Base-by-base conservation (phyloP, 306 rosid species). In the Lathyrus tuberosus region DNA sequence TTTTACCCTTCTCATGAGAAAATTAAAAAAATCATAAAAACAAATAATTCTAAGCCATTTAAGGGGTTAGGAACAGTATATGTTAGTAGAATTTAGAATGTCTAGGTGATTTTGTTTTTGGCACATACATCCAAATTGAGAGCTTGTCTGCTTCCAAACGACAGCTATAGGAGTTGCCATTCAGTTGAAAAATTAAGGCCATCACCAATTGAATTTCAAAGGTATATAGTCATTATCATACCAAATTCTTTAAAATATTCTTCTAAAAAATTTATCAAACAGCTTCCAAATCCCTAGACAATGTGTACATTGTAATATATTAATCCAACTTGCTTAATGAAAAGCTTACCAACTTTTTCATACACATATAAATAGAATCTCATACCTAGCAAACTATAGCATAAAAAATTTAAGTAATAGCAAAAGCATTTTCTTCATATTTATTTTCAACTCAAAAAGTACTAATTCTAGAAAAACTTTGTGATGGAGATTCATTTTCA, bases 401-500 rank as follows among this genome's bases (percentile, higher is more conserved):
- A 78, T 56, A 30, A 49, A 78, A 26, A 65, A 7, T 1, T 46
- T 47, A 65, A 72, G 79, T 75, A 79, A 40, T 37, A 80, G 72
- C 33, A 69, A 49, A 35, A 58, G 3, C 49, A 51, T 5, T 58
- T 65, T 56, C 31, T 69, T 33, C 40, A 12, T 31, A n/a, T 31
- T 6, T 56, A 26, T 58, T 33, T 66, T 44, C 28, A 8, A n/a
- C 48, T 48, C 63, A 71, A 31, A 26, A 12, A 13, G 26, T 56
- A 56, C 56, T 53, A 65, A 48, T 69, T 72, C 42, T 63, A 66
- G 63, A 48, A 38, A 56, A 14, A 65, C 28, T 0, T 68, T 40
- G 59, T 38, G 58, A 90, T 92, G 98, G 96, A 92, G 68, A 90
- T 88, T 75, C 85, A 78, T 18, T 92, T 92, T 83, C 88, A 88